Evolutionary conservation across 2,329 filamentous ascomycete species (phyloP), one percentile per base, ranked within the genome.

Genomic region (Cercospora nicotianae): DNA sequence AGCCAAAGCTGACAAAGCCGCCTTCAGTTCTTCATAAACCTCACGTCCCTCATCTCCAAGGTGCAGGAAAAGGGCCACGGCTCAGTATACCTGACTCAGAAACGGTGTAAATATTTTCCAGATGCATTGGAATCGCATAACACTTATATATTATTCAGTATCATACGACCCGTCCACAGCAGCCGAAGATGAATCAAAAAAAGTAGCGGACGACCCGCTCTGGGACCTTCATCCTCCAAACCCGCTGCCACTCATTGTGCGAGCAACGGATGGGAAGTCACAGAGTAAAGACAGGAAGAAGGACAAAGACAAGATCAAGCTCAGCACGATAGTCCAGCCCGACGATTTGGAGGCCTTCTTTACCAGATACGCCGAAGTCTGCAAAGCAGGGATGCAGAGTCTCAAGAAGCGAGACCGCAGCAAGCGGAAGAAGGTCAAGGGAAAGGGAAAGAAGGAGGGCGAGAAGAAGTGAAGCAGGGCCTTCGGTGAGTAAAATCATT

Each of bases 401-500:
- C 78, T 99, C 81, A 98, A 97, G 87, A 97, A 96, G 78, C 87
- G 95, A 73, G 94, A 98, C 81, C 87, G 93, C 77, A 96, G 91
- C 80, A 94, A 92, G 85, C 89, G 90, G 73, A 91, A 91, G 82
- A 87, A 87, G 83, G 92, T 91, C 78, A 89, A 91, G 74, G 91
- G 91, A 79, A 92, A 91, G 71, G 92, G 90, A 82, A 89, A 85
- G 79, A 85, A 83, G 74, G 67, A 69, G 45, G 66, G 70, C 57
- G 70, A 72, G 63, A 69, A 68, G 67, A 74, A 75, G 62, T 69
- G 67, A 67, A 53, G 16, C 18, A 23, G 13, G 45, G 20, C 13
- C 0, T 20, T 13, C 20, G 45, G 45, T 51, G 45, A 51, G 45
- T 60, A 3, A 16, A 3, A 36, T 26, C 20, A 18, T 42, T 23